Evolutionary conservation across 805 yeast species (phyloP).

Genomic region (Hanseniaspora singularis): DNA sequence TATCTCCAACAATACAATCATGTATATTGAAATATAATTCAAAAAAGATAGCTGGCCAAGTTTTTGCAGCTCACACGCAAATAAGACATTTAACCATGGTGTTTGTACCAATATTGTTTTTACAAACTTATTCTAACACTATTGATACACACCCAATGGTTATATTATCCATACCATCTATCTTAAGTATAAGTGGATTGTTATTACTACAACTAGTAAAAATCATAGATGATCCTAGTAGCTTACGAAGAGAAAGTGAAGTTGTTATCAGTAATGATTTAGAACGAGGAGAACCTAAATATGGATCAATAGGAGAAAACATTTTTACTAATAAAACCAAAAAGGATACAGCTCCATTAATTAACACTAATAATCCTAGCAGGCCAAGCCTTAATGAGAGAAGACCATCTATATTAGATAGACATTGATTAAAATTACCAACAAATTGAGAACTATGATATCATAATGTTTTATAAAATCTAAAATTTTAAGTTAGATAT

Average conservation of each 20-base stretch:
- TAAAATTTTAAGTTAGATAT: too few relatives aligned
- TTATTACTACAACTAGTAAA: constrained; percentile 20
- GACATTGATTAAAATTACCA: not conserved
- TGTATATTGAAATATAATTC: constrained; percentile 50
- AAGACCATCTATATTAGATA: not conserved
- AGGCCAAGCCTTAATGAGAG: not conserved
- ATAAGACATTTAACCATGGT: constrained; percentile 41
- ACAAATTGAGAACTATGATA: too few relatives aligned
- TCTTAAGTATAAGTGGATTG: constrained; percentile 18
- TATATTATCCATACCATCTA: constrained; percentile 28
- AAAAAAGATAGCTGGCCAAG: constrained; percentile 51
- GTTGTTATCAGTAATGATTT: constrained; percentile 2
- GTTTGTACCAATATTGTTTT: constrained; percentile 37
- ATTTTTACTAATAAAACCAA: too few relatives aligned
- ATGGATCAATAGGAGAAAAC: too few relatives aligned
- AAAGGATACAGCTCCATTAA: too few relatives aligned
- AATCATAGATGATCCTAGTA: constrained; percentile 18
- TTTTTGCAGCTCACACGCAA: constrained; percentile 58
- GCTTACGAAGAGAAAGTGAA: constrained; percentile 20
- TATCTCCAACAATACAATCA: constrained; percentile 48
- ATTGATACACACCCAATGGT: constrained; percentile 31
- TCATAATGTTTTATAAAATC: too few relatives aligned
- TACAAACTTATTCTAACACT: constrained; percentile 39
- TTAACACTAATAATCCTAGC: too few relatives aligned
- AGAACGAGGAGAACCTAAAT: too few relatives aligned